These are phyloP conservation scores for Afroboletus lepidellus DNA, from an alignment of 1,284 basidiomycete genomes.

Conservation along the genomic window DNA sequence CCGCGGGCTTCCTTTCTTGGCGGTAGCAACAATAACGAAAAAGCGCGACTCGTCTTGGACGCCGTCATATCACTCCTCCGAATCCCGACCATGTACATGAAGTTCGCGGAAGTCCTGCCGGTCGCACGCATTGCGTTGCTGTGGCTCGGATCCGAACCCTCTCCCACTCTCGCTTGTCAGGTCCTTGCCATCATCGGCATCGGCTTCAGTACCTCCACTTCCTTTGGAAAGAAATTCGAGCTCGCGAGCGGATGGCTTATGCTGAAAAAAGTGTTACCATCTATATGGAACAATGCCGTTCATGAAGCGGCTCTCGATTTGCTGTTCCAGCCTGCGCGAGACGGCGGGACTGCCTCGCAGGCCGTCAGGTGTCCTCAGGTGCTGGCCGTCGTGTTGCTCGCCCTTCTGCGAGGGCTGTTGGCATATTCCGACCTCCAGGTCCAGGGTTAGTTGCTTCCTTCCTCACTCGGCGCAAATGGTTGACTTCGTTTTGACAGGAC, in stretches of 20 bases:
- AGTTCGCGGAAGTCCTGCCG: constrained; percentile 68
- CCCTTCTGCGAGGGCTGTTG: constrained; percentile 48
- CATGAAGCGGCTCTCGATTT: constrained; percentile 65
- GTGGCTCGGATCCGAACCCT: constrained; percentile 67
- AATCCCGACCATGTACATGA: constrained; percentile 51
- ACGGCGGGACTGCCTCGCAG: constrained; percentile 2
- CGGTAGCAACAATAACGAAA: constrained; percentile 34
- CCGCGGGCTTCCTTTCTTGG: constrained; percentile 45
- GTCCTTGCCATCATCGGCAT: constrained; percentile 60
- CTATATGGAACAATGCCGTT: constrained; percentile 64
- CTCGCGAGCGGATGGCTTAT: constrained; percentile 73
- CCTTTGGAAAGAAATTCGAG: constrained; percentile 73
- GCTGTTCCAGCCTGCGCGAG: constrained; percentile 47
- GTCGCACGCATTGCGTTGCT: constrained; percentile 71
- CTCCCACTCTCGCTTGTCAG: constrained; percentile 55
- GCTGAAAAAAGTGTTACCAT: constrained; percentile 62
- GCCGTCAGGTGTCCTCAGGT: constrained; percentile 41
- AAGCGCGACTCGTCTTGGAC: constrained; percentile 62
- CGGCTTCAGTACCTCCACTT: constrained; percentile 50
- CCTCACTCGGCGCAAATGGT: neutral
- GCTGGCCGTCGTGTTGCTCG: constrained; percentile 63
- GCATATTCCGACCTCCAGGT: constrained; percentile 7
- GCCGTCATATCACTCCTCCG: constrained; percentile 58
- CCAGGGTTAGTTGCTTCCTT: constrained; percentile 13
- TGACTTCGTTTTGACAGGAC: constrained; percentile 21